Evolutionary conservation across 1,284 basidiomycete species (phyloP).

Genomic region (Trichosporon sp.): DNA sequence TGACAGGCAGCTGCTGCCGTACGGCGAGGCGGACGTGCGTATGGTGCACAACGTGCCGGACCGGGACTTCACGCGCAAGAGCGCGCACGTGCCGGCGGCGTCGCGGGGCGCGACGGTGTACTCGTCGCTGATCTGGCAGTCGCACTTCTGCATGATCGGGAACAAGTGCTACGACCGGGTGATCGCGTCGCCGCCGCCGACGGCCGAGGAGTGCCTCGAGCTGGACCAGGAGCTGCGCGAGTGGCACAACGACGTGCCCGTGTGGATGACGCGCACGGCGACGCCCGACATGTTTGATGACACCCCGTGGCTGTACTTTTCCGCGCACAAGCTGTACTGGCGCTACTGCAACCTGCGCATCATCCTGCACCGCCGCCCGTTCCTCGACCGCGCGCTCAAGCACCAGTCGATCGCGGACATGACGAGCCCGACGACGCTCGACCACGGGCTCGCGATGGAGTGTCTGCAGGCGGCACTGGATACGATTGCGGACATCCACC

Average conservation of each 20-base stretch:
- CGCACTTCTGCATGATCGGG: constrained; percentile 14
- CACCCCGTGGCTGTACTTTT: constrained; percentile 25
- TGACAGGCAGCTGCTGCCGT: constrained; percentile 20
- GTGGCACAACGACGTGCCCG: constrained; percentile 15
- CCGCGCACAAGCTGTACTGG: constrained; percentile 28
- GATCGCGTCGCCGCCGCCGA: constrained; percentile 20
- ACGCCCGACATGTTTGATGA: constrained; percentile 12
- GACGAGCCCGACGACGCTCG: constrained; percentile 2
- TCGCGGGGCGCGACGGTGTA: constrained; percentile 21
- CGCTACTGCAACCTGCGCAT: constrained; percentile 28
- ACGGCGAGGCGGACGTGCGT: constrained; percentile 21
- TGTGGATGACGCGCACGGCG: constrained; percentile 15
- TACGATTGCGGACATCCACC: constrained; percentile 23
- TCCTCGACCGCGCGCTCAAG: constrained; percentile 24
- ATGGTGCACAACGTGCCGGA: constrained; percentile 22
- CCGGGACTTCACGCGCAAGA: constrained; percentile 20
- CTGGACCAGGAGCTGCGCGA: constrained; percentile 19
- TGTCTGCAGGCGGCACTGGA: constrained; percentile 22
- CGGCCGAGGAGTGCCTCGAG: constrained; percentile 17
- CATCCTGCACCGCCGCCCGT: constrained; percentile 22
- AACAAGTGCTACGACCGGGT: constrained; percentile 24
- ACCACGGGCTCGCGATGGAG: constrained; percentile 13
- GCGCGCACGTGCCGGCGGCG: constrained; percentile 9
- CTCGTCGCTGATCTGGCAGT: constrained; percentile 23
- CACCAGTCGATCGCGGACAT: constrained; percentile 8